These are phyloP conservation scores for Stagonosporopsis vannaccii DNA, from an alignment of 2,329 filamentous ascomycete genomes.

Conservation along the genomic window DNA sequence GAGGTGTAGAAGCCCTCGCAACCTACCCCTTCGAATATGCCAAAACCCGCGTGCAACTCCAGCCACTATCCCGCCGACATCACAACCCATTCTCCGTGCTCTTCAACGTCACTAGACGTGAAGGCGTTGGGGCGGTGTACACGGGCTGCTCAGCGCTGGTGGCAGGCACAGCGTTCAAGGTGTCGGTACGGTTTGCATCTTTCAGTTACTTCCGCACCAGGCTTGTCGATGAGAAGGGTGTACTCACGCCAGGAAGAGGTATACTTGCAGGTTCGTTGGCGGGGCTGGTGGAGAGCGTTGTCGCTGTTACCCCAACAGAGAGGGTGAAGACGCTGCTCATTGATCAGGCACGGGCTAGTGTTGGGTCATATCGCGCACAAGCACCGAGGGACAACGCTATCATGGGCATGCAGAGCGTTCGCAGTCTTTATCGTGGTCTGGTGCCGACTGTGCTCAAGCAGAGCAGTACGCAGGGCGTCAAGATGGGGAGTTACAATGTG, in stretches of 20 bases:
- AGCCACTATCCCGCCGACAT: conserved; percentile 10
- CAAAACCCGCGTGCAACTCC: conserved; percentile 45
- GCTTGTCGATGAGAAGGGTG: conserved; percentile 36
- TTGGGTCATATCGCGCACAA: conserved; percentile 29
- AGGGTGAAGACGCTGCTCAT: conserved; percentile 46
- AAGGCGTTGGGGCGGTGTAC: conserved; percentile 41
- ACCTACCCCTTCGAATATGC: conserved; percentile 53
- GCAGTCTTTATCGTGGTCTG: conserved; percentile 56
- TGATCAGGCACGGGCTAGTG: conserved; percentile 1
- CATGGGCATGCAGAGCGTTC: conserved; percentile 51
- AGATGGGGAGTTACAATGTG: conserved; percentile 60
- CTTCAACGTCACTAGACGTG: conserved; percentile 21
- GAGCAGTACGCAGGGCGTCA: conserved; percentile 56
- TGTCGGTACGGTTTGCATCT: conserved; percentile 41
- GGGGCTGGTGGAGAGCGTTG: conserved; percentile 35
- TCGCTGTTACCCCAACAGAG: conserved; percentile 43
- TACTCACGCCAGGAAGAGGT: conserved; percentile 33
- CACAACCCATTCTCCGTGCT: conserved; percentile 35
- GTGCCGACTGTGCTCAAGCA: conserved; percentile 58
- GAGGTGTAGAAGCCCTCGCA: conserved; percentile 60
- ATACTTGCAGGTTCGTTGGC: conserved; percentile 40
- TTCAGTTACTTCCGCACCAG: conserved; percentile 39
- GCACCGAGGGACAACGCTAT: conserved; percentile 36
- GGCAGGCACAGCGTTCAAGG: conserved; percentile 41
- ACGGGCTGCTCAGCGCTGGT: conserved; percentile 41